A percentile compares a stretch with the other conserved stretches of the same genome.
These are phyloP conservation scores for Debaryomyces subglobosus DNA, from an alignment of 1,139 yeast species.

Conservation along the genomic window DNA sequence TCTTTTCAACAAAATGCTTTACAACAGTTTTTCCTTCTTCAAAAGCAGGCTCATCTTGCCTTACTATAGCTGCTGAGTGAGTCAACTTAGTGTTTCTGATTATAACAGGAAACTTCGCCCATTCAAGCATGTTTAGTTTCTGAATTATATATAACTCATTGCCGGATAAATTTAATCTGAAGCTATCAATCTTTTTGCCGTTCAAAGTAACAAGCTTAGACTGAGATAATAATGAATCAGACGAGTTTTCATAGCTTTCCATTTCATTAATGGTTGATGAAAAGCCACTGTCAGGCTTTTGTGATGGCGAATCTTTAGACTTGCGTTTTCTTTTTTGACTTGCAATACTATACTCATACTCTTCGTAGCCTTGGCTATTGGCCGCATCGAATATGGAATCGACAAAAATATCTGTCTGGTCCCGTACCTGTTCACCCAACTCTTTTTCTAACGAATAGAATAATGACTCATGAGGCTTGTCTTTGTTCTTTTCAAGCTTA, in stretches of 20 bases:
- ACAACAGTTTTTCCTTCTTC: slow-evolving; percentile 73
- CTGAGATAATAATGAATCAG: not conserved
- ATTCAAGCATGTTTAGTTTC: slow-evolving; percentile 57
- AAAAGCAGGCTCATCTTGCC: slow-evolving; percentile 54
- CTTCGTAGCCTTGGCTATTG: slow-evolving; percentile 29
- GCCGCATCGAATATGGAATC: slow-evolving; percentile 66
- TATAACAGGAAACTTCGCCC: slow-evolving; percentile 74
- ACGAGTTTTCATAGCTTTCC: not conserved
- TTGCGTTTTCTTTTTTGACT: not conserved
- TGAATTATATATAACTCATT: slow-evolving; percentile 56
- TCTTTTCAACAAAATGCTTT: slow-evolving; percentile 59
- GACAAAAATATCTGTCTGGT: slow-evolving; percentile 58
- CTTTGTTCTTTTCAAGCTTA: slow-evolving; percentile 1
- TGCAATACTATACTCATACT: slow-evolving; percentile 23
- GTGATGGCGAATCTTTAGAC: not conserved
- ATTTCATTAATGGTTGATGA: not conserved
- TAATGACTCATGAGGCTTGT: slow-evolving; percentile 10
- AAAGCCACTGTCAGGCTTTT: not conserved
- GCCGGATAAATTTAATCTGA: slow-evolving; percentile 40
- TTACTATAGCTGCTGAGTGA: slow-evolving; percentile 81
- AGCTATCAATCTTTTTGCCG: slow-evolving; percentile 22
- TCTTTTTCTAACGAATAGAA: slow-evolving; percentile 21
- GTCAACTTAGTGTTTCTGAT: slow-evolving; percentile 67
- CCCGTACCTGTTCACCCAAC: slow-evolving; percentile 38
- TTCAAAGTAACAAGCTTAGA: slow-evolving; percentile 17